Base-by-base conservation (phyloP, 2,329 filamentous ascomycete species). In the Neofusicoccum cordaticola region DNA sequence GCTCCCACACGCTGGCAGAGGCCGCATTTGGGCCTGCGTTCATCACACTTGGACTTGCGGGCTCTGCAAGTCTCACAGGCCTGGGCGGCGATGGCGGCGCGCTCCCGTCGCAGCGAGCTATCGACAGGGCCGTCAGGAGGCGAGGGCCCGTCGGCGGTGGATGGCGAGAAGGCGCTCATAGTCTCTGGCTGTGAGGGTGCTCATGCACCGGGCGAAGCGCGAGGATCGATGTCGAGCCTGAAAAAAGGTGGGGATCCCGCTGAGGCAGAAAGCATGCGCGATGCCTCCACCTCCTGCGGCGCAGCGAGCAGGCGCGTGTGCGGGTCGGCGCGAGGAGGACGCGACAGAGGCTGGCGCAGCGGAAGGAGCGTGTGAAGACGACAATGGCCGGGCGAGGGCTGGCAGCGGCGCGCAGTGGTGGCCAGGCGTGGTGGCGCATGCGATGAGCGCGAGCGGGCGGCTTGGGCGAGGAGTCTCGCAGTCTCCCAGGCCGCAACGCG, bases 21-120 rank as follows among this genome's bases (percentile, higher is more conserved):
- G n/a, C 64, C 64, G 39, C 66, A 67, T 31, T 62, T 67, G 9
- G 66, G 66, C 37, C 66, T n/a, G n/a, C 53, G 45, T 57, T 67
- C 66, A 44, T 67, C 66, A 57, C 66, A 67, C 37, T 66, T 67
- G 34, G 66, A 66, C 64, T 67, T 67, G 19, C 66, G 48, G 8
- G 48, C 35, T 27, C 66, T 44, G 44, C 66, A 67, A 2, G 64
- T 67, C 42, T 67, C 64, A 44, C 66, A 67, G 22, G 66, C 66
- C 56, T 67, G 66, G 15, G 66, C 64, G 19, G 66, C 66, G 45
- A 67, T 67, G 47, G 64, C 60, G 12, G 66, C 66, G 27, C 66
- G 56, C 51, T 67, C 63, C 27, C 66, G 63, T 15, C 66, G 66
- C 15, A 51, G 35, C 12, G 53, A 31, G 44, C 52, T 35, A 17